Percentiles rank a stretch among this genome's conserved stretches.
Evolutionary conservation across 805 yeast genomes (phyloP).

Genomic region (Starmerella sirachaensis): DNA sequence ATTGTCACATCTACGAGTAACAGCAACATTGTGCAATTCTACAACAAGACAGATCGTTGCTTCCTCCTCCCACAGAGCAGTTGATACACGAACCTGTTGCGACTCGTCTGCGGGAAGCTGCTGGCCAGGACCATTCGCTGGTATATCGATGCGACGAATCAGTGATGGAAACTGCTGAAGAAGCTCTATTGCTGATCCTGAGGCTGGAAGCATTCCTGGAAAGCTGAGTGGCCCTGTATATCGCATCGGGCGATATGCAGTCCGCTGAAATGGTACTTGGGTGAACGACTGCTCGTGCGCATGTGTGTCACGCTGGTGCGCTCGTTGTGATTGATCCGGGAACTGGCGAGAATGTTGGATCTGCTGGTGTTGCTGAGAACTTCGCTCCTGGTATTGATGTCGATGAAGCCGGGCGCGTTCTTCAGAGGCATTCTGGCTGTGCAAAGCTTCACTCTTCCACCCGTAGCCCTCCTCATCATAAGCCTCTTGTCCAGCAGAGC

Average conservation of each 20-base stretch:
- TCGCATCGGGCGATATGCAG: no score
- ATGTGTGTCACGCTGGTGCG: no score
- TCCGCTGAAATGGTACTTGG: background rate
- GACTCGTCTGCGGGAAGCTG: background rate
- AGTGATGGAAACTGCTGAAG: constrained; percentile 14
- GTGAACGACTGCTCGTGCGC: background rate
- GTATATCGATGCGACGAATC: constrained; percentile 1
- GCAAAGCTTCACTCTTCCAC: no score
- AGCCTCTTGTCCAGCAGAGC: no score
- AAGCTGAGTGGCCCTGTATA: no score
- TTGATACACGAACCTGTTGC: constrained; percentile 8
- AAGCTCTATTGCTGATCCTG: no score
- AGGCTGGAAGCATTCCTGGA: no score
- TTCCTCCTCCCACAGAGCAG: constrained; percentile 22
- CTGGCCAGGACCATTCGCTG: constrained; percentile 13
- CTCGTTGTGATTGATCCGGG: background rate
- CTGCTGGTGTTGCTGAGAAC: background rate
- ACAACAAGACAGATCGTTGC: constrained; percentile 21
- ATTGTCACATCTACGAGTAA: constrained; percentile 22
- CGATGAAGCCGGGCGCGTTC: background rate
- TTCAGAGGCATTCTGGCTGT: background rate
- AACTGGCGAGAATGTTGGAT: background rate
- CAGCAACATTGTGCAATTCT: constrained; percentile 9
- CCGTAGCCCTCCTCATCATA: no score
- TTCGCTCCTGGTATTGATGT: background rate